Conservation (phyloP, 1,284 basidiomycete genomes). For the Irpex lacteus region DNA sequence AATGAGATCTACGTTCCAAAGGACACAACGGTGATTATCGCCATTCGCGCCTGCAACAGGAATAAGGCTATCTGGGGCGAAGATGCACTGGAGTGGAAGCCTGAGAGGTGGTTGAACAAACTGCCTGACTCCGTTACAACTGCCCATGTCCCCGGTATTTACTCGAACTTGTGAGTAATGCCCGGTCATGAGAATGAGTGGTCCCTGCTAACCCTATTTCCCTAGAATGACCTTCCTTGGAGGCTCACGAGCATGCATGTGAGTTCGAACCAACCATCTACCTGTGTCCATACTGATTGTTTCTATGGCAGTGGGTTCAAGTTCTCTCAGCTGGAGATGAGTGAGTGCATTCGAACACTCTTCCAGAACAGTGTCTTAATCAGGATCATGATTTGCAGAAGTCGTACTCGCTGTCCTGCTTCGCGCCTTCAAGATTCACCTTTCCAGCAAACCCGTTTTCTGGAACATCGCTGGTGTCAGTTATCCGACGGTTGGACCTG, state of each 20-base stretch:
- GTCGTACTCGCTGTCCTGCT: slow-evolving; percentile 16
- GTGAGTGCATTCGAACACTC: slow-evolving; percentile 2
- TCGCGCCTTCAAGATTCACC: slow-evolving; percentile 10
- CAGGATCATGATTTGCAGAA: slow-evolving; percentile 10
- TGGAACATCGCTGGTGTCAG: slow-evolving; percentile 15
- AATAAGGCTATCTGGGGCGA: slow-evolving; percentile 46
- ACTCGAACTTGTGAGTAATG: slow-evolving; percentile 12
- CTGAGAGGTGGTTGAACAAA: slow-evolving; percentile 20
- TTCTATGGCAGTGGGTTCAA: slow-evolving; percentile 12
- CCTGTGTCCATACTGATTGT: neutral
- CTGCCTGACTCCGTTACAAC: slow-evolving; percentile 17
- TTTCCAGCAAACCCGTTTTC: slow-evolving; percentile 5
- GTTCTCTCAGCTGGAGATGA: slow-evolving; percentile 15
- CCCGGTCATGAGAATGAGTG: neutral
- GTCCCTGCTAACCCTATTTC: neutral
- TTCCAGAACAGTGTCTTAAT: neutral
- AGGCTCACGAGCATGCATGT: slow-evolving; percentile 16
- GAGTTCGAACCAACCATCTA: neutral
- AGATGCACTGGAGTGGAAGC: slow-evolving; percentile 21
- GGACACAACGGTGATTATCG: slow-evolving; percentile 38
- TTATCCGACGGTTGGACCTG: slow-evolving; percentile 12
- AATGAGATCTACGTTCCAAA: slow-evolving; percentile 42
- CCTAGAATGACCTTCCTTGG: slow-evolving; percentile 16
- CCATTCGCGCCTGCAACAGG: slow-evolving; percentile 42
- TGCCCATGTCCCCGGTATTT: slow-evolving; percentile 17